A percentile compares a stretch with the other conserved stretches of the same genome.
phyloP scores from a whole-genome alignment of 2,329 filamentous ascomycete species.

The Calonectria hongkongensis region DNA sequence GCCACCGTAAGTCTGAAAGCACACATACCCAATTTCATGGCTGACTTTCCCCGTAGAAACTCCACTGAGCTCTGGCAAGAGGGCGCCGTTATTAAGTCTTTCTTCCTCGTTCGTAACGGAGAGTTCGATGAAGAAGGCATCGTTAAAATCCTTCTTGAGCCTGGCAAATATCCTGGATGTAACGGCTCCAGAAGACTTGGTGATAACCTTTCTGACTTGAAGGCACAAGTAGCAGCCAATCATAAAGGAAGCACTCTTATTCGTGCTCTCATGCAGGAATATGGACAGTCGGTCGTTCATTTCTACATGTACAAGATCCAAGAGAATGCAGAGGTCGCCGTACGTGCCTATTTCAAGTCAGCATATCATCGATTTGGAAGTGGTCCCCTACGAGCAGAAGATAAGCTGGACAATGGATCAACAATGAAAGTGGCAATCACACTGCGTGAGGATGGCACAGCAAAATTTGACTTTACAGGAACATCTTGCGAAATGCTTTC shows the following conservation, averaged over 20 bases:
- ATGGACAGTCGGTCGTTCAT: constrained; percentile 84
- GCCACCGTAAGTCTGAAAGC: constrained; percentile 58
- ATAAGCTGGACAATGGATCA: constrained; percentile 89
- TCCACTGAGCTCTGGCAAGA: constrained; percentile 75
- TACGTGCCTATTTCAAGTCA: constrained; percentile 81
- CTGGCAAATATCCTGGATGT: constrained; percentile 43
- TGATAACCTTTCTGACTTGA: constrained; percentile 90
- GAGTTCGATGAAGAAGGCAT: constrained; percentile 65
- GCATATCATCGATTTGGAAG: constrained; percentile 17
- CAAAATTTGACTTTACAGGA: constrained; percentile 68
- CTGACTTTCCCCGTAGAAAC: constrained; percentile 56
- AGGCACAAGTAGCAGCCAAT: constrained; percentile 89
- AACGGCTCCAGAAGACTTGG: constrained; percentile 81
- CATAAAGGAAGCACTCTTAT: constrained; percentile 87
- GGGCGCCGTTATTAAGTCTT: constrained; percentile 71
- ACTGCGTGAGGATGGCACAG: constrained; percentile 84
- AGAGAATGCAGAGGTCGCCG: constrained; percentile 84
- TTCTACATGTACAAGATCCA: constrained; percentile 91
- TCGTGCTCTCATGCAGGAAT: constrained; percentile 82
- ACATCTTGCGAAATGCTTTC: constrained; percentile 58
- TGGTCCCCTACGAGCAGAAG: constrained; percentile 72
- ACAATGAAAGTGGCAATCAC: constrained; percentile 72
- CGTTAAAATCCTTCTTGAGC: constrained; percentile 75
- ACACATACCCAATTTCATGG: background rate
- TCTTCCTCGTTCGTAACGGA: constrained; percentile 49